phyloP scores from a whole-genome alignment of 345 rosid genomes.

The Hypericum perforatum region DNA sequence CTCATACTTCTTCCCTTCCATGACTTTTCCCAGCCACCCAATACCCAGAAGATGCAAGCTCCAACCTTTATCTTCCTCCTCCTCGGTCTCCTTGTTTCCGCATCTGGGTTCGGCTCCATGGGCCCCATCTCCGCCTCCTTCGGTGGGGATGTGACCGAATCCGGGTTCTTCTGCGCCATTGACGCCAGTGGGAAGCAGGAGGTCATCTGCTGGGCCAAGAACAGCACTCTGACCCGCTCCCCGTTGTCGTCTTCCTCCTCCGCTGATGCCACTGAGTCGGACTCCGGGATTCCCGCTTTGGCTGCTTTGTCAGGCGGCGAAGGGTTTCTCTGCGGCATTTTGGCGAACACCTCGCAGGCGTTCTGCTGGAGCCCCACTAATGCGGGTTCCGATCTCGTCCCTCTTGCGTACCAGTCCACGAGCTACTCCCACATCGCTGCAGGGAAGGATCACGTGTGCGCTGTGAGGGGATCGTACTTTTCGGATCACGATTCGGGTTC shows the following conservation, averaged over 20 bases:
- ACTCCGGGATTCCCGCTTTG: slow-evolving; percentile 40
- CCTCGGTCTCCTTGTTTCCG: slow-evolving; percentile 7
- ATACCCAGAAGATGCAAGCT: background rate
- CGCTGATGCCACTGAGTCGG: slow-evolving; percentile 10
- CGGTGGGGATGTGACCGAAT: slow-evolving; percentile 21
- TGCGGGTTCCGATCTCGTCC: slow-evolving; percentile 59
- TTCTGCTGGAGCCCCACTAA: slow-evolving; percentile 52
- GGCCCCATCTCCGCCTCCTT: slow-evolving; percentile 78
- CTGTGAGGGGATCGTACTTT: slow-evolving; percentile 75
- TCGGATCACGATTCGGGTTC: slow-evolving; percentile 56
- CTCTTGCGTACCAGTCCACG: slow-evolving; percentile 33
- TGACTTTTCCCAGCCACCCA: no score
- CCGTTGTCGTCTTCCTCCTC: slow-evolving; percentile 18
- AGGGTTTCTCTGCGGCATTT: slow-evolving; percentile 68
- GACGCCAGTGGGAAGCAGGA: slow-evolving; percentile 79
- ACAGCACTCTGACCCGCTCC: slow-evolving; percentile 32
- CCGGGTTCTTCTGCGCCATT: slow-evolving; percentile 92
- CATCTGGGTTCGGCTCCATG: slow-evolving; percentile 69
- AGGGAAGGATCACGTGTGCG: slow-evolving; percentile 76
- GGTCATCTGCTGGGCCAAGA: slow-evolving; percentile 72
- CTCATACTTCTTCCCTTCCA: no score
- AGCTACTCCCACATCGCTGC: slow-evolving; percentile 76
- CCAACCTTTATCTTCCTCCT: background rate
- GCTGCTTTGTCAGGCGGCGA: slow-evolving; percentile 69
- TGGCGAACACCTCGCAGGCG: slow-evolving; percentile 55